Evolutionary conservation across 78 protist genomes (phyloP).

Genomic region (Dictyostelium discoideum): DNA sequence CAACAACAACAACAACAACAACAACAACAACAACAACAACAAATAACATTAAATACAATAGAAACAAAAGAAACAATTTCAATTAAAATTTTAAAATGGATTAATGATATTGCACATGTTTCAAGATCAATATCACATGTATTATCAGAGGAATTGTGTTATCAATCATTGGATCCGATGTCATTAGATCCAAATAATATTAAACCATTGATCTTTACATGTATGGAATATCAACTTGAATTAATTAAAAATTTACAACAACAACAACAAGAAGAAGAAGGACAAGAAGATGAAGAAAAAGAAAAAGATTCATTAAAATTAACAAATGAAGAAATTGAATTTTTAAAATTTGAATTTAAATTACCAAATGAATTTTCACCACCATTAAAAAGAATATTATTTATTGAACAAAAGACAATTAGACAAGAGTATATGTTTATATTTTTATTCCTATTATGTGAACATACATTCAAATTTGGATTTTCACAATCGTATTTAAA

Average conservation of each 20-base stretch:
- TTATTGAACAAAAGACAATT: neutral
- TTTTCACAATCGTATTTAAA: slow-evolving; percentile 29
- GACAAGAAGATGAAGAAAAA: neutral
- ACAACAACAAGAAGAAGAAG: neutral
- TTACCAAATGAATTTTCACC: slow-evolving; percentile 29
- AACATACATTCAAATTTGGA: slow-evolving; percentile 61
- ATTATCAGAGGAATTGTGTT: slow-evolving; percentile 50
- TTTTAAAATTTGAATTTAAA: neutral
- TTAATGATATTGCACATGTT: neutral
- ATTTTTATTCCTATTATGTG: slow-evolving; percentile 42
- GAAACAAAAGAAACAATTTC: slow-evolving; percentile 4
- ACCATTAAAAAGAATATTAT: slow-evolving; percentile 8
- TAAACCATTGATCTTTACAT: slow-evolving; percentile 14
- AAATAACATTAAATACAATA: neutral
- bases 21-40: neutral
- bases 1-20: neutral
- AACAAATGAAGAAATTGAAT: neutral
- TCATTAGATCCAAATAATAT: neutral
- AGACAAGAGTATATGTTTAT: neutral
- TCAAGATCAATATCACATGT: slow-evolving; percentile 42
- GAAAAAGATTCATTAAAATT: neutral
- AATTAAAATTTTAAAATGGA: slow-evolving; percentile 16
- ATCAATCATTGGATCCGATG: slow-evolving; percentile 28
- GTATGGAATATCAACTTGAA: neutral
- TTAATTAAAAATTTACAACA: neutral